Evolutionary conservation across 176 grass and related monocot species (phyloP).

Genomic region (Oryza officinalis): DNA sequence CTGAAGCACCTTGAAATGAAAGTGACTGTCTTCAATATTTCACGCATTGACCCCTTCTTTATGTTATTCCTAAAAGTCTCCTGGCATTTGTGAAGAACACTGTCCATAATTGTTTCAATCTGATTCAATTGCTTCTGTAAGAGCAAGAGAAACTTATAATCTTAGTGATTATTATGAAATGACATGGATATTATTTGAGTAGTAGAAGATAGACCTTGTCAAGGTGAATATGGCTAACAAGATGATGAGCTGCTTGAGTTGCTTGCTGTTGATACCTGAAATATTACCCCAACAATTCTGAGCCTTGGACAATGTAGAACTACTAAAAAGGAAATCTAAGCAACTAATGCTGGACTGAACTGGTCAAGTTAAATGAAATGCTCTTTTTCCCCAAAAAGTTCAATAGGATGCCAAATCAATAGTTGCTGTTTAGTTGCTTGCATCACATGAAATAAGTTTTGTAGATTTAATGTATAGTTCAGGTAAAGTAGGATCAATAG

Average conservation of each 20-base stretch:
- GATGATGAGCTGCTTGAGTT: conserved; percentile 40
- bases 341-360: background rate
- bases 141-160: conserved; percentile 1
- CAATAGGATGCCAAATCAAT: background rate
- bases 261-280: conserved; percentile 56
- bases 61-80: conserved; percentile 33
- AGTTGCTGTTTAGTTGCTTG: background rate
- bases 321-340: background rate
- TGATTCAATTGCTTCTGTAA: conserved; percentile 52
- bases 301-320: conserved; percentile 24
- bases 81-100: conserved; percentile 58
- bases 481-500: background rate
- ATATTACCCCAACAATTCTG: conserved; percentile 12
- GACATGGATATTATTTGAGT: background rate
- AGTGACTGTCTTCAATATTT: conserved; percentile 37
- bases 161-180: conserved; percentile 17
- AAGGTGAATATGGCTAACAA: conserved; percentile 71
- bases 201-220: conserved; percentile 52
- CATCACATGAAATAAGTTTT: background rate
- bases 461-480: background rate
- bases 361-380: conserved; percentile 8
- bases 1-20: conserved; percentile 45
- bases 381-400: background rate
- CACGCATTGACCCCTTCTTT: conserved; percentile 42
- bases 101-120: conserved; percentile 42